Conservation (phyloP, 2,329 filamentous ascomycete species). For the Gnomoniopsis smithogilvyi region DNA sequence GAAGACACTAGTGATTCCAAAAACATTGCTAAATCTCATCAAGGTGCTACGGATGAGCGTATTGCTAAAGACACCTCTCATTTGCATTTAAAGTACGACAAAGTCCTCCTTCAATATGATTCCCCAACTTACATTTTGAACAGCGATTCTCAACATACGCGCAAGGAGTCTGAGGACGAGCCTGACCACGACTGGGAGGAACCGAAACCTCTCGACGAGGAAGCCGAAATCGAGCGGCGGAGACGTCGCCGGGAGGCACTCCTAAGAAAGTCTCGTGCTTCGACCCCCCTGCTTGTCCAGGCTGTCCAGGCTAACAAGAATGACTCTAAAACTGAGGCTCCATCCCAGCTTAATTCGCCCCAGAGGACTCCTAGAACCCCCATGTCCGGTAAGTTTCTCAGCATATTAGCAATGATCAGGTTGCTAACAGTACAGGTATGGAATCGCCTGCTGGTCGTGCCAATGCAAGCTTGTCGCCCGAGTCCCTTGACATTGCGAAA, state of each 20-base stretch:
- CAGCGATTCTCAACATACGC: slow-evolving; percentile 4
- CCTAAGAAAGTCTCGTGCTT: slow-evolving; percentile 74
- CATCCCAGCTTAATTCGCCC: slow-evolving; percentile 42
- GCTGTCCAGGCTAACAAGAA: slow-evolving; percentile 64
- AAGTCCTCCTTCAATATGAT: not conserved
- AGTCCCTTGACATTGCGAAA: slow-evolving; percentile 60
- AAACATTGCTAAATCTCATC: slow-evolving; percentile 66
- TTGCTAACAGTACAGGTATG: slow-evolving; percentile 10
- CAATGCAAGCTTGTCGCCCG: slow-evolving; percentile 52
- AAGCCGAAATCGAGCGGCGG: slow-evolving; percentile 78
- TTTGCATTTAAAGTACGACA: slow-evolving; percentile 33
- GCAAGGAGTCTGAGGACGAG: slow-evolving; percentile 10
- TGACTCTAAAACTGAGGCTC: slow-evolving; percentile 51
- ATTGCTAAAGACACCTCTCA: slow-evolving; percentile 25
- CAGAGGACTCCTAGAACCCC: slow-evolving; percentile 38
- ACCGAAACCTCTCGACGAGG: slow-evolving; percentile 69
- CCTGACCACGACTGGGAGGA: slow-evolving; percentile 44
- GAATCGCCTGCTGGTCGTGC: slow-evolving; percentile 33
- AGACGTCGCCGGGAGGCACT: slow-evolving; percentile 82
- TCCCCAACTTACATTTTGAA: not conserved
- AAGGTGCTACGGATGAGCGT: slow-evolving; percentile 53
- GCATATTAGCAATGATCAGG: not conserved
- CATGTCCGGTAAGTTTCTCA: slow-evolving; percentile 39
- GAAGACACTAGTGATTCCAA: slow-evolving; percentile 56
- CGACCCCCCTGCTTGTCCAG: slow-evolving; percentile 72